Evolutionary conservation across 306 rosid species (phyloP).

Genomic region (Ziziphus jujuba): DNA sequence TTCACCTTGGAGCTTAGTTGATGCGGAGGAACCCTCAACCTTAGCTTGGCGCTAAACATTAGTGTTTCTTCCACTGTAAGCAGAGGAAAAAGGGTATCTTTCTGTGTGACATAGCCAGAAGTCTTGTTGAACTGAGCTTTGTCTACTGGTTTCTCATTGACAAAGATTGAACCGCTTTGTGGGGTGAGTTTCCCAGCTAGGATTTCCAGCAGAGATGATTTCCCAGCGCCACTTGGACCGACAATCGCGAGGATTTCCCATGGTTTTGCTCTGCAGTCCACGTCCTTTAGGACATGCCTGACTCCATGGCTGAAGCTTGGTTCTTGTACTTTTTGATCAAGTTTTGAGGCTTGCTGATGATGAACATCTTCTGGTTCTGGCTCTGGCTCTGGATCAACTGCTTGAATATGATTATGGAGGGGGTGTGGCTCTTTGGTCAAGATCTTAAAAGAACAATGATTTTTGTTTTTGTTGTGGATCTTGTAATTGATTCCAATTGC

Average conservation of each 20-base stretch:
- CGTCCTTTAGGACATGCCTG: constrained; percentile 62
- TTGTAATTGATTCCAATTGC: constrained; percentile 69
- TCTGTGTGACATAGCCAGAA: constrained; percentile 91
- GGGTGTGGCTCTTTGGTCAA: constrained; percentile 37
- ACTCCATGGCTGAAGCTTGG: constrained; percentile 27
- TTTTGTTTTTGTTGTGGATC: constrained; percentile 43
- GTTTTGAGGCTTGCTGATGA: background rate
- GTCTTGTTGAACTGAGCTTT: constrained; percentile 63
- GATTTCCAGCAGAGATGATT: constrained; percentile 81
- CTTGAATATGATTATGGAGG: constrained; percentile 21
- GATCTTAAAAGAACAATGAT: constrained; percentile 41
- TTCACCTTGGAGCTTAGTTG: constrained; percentile 57
- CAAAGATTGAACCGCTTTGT: constrained; percentile 55
- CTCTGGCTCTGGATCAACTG: constrained; percentile 29
- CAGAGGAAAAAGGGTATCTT: constrained; percentile 70
- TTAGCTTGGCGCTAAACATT: constrained; percentile 69
- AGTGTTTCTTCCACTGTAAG: constrained; percentile 93
- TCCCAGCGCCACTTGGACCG: constrained; percentile 97
- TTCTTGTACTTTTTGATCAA: constrained; percentile 9
- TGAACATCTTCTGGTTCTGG: constrained; percentile 23
- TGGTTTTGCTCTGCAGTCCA: constrained; percentile 60
- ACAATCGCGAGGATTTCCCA: constrained; percentile 88
- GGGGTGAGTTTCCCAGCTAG: constrained; percentile 74
- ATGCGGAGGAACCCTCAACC: constrained; percentile 48
- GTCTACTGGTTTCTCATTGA: constrained; percentile 59